Conservation (phyloP, 805 yeast species). For the Danielia oregonensis region DNA sequence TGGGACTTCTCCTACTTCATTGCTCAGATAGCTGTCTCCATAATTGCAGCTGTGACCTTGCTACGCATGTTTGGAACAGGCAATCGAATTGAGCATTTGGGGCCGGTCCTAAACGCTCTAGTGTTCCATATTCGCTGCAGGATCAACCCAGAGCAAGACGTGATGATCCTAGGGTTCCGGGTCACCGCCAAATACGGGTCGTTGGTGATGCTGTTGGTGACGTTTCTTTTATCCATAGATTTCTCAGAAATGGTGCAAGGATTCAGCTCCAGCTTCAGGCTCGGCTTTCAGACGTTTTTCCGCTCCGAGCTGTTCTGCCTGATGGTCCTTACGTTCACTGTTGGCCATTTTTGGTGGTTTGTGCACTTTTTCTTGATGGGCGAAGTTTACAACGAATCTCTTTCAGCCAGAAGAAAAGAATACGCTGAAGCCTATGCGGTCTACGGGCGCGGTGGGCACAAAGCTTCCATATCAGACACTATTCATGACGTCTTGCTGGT, state of each 20-base stretch:
- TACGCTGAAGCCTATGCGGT: background rate
- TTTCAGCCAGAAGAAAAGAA: background rate
- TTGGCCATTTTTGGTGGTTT: slow-evolving; percentile 37
- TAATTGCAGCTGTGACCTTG: slow-evolving; percentile 18
- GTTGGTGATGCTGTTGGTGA: slow-evolving; percentile 13
- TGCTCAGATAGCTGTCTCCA: slow-evolving; percentile 21
- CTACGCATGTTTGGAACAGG: slow-evolving; percentile 10
- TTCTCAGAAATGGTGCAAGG: slow-evolving; percentile 3
- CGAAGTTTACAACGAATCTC: slow-evolving; percentile 14
- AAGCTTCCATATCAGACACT: no score
- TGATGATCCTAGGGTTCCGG: slow-evolving; percentile 39
- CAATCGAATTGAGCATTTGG: slow-evolving; percentile 25
- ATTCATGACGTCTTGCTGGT: no score
- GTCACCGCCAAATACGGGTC: slow-evolving; percentile 45
- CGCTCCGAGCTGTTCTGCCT: slow-evolving; percentile 13
- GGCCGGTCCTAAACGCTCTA: slow-evolving; percentile 33
- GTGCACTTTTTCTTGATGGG: slow-evolving; percentile 16
- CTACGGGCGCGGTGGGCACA: no score
- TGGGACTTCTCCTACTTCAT: slow-evolving; percentile 31
- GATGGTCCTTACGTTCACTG: slow-evolving; percentile 11
- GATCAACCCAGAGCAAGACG: slow-evolving; percentile 37
- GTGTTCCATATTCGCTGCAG: slow-evolving; percentile 47
- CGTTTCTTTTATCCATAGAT: slow-evolving; percentile 10
- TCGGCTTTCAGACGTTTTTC: slow-evolving; percentile 5
- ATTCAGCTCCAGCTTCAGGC: background rate